A percentile compares a stretch with the other conserved stretches of the same genome.
Evolutionary conservation across 2,329 filamentous ascomycete genomes (phyloP).

Genomic region (Knoxdaviesia proteae): DNA sequence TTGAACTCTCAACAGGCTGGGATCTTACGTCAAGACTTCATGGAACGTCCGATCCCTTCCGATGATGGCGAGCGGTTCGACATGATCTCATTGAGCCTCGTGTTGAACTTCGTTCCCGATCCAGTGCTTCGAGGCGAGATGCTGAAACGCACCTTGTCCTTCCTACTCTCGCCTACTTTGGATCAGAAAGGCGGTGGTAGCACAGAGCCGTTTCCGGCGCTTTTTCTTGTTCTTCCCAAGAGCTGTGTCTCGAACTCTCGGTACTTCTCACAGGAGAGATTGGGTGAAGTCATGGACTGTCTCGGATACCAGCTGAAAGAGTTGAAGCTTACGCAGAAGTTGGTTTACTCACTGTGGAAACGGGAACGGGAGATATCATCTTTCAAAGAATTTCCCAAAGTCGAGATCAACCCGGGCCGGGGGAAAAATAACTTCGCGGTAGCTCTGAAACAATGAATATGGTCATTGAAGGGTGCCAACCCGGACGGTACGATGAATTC

Average conservation of each 20-base stretch:
- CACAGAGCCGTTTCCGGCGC: conserved; percentile 32
- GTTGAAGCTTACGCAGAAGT: conserved; percentile 58
- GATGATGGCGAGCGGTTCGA: conserved; percentile 50
- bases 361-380: conserved; percentile 12
- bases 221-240: conserved; percentile 80
- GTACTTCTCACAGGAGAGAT: conserved; percentile 54
- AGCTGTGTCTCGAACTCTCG: conserved; percentile 80
- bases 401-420: conserved; percentile 53
- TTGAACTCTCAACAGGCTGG: conserved; percentile 65
- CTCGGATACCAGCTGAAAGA: conserved; percentile 50
- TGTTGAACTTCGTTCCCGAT: conserved; percentile 84
- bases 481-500: background rate
- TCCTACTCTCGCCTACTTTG: conserved; percentile 28
- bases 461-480: background rate
- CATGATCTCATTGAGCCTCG: conserved; percentile 75
- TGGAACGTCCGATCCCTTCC: conserved; percentile 58
- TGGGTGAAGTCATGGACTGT: conserved; percentile 53
- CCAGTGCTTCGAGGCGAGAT: conserved; percentile 59
- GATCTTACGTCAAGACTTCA: conserved; percentile 83
- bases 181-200: conserved; percentile 1
- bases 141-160: conserved; percentile 55
- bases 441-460: conserved; percentile 26
- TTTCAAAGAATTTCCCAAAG: conserved; percentile 38
- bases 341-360: conserved; percentile 79
- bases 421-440: conserved; percentile 84